Evolutionary conservation across 352 stramenopile species (phyloP), one percentile per base, ranked within the genome.

Genomic region (Pythium rhizo-oryzae): DNA sequence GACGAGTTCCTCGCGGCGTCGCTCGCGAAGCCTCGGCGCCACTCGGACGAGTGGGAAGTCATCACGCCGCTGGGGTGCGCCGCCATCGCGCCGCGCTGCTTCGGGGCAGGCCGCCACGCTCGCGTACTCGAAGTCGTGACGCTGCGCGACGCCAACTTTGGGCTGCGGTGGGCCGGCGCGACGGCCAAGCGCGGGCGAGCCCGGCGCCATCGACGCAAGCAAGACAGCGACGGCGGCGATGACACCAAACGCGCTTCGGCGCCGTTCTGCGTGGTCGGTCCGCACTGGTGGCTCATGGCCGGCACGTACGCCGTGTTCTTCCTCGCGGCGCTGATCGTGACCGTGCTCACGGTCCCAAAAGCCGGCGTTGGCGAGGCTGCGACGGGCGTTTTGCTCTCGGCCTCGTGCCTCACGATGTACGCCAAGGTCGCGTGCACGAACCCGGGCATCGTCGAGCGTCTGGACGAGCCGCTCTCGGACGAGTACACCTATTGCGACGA

Each of bases 401-500:
- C 49, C 2, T 73, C 70, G 46, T 95, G 85, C 28, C 70, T 95
- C 16, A 52, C 67, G 4, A 82, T 85, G 60, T 95, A 95, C 62
- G 84, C 81, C n/a, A 71, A 94, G 11, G 81, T 91, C 15, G 87
- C 75, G 18, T 93, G 84, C 63, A 85, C 79, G 8, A 72, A 95
- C 47, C 87, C 87, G 2, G 87, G 87, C 18, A 93, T 95, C 52
- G 84, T 85, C 18, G 62, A 75, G 28, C 37, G 54, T 44, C 69
- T 81, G 4, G 70, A 65, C 13, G 79, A 84, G 51, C 78, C 84
- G 2, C 66, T 70, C 15, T 74, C 84, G 39, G 79, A 90, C 4
- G 80, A 79, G n/a, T 91, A 90, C 71, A 91, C 83, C 44, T 95
- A 86, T 56, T 95, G 87, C 68, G 84, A 90, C 60, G 75, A 91